Base-by-base conservation (phyloP, 208 protist genomes). In the Borovskyia barvae region DNA sequence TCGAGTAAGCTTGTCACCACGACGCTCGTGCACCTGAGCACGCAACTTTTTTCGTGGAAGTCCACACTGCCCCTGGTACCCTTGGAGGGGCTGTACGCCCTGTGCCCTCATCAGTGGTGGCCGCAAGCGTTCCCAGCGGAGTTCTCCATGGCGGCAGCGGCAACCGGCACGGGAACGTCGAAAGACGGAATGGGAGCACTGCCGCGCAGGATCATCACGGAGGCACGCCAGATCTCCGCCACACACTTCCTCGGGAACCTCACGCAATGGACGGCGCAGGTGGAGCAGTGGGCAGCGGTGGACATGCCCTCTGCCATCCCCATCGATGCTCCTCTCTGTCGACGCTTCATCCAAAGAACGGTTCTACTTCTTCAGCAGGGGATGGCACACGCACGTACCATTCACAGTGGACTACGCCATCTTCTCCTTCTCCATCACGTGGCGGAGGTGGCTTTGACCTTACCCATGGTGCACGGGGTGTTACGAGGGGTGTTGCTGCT, bases 401-500 rank as follows among this genome's bases (percentile, higher is more conserved):
- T 98, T 29, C 64, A 71, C 11, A 33, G 62, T 48, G 57, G 93
- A 4, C 33, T 96, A 19, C 70, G 75, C 5, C 75, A 82, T 24
- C 61, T 87, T 11, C 71, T 97, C 19, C 51, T 70, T 29, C 52
- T 97, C 12, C 93, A 97, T 61, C 77, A 95, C 7, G 73, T 74
- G 32, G 76, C 72, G 0, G 72, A 85, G 29, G 25, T 33, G n/a
- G 43, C 60, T 20, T 56, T 98, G 15, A 77, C 74, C 1, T 17
- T 82, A 28, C 50, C 68, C 4, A 59, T 87, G 32, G 83, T 97
- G 26, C 51, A 75, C 26, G 53, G 62, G n/a, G 55, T 97, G 14
- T 81, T 85, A 29, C 68, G 82, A 14, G 83, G 79, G 9, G 66
- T 95, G 2, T 78, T 97, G 66, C 61, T 97, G 67, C 70, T 97